Evolutionary conservation across 441 rosid species (phyloP), one percentile per base, ranked within the genome.

Genomic region (Pelargonium cotyledonis): DNA sequence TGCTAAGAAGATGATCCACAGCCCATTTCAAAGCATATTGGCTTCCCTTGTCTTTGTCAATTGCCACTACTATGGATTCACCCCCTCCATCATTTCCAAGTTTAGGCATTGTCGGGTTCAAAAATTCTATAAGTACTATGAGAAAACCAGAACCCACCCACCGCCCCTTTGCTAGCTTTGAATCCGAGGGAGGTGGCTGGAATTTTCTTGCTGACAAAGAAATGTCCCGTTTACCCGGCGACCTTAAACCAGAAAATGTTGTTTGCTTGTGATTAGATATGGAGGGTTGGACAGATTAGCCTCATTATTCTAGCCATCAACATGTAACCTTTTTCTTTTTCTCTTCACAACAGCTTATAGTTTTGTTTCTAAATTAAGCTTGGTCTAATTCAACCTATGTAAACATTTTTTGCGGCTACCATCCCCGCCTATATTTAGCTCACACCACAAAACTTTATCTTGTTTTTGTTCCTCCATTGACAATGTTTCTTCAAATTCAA

Each of bases 11-110:
- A 79, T 84, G 81, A 67, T 89, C 95, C 23, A 86, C 82, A 1
- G 90, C 73, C 99, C 99, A 91, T 80, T 82, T 94, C 66, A 94
- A 75, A 15, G 96, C 94, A 65, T 81, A 71, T 66, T 91, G 97
- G 85, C 99, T 88, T 16, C 84, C 86, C 75, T 87, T 94, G 78
- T 86, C 96, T 68, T 81, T 80, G 83, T 94, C 99, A 15, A 91
- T 75, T 0, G 93, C 96, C 73, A 91, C 91, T 3, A 79, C 91
- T 8, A 86, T 74, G 10, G 15, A 73, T 9, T 76, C 81, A 0
- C 80, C 88, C 61, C 66, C 72, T 63, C 55, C 69, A 35, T 75
- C 66, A 66, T 10, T 21, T 16, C 16, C 26, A 66, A 57, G 63
- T 65, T 57, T 71, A 47, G 66, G 67, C 78, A 70, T 75, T 16